Evolutionary conservation across 148 eudicot genomes (phyloP), one percentile per base, ranked within the genome.

Genomic region (Nepenthes gracilis): DNA sequence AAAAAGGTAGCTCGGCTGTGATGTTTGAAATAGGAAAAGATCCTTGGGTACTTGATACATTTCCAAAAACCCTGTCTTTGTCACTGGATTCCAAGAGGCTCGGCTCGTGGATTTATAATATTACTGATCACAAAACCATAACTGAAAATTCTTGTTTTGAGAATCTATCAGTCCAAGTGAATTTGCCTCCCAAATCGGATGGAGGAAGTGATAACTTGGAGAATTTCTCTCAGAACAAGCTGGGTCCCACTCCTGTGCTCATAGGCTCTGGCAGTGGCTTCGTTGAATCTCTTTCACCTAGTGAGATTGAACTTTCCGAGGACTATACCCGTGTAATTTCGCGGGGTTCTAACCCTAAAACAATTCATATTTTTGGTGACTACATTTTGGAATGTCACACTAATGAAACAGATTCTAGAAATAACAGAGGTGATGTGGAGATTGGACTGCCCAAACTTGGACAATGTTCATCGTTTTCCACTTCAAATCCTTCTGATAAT

Each of bases 291-390:
- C 75, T 87, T 58, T 75, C 88, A 5, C 75, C 90, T 47, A 80
- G 83, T 68, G 96, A 88, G 77, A 92, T 88, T 69, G 97, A 88
- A 75, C 96, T 81, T 65, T 92, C 94, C 51, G 97, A 92, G 83
- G 90, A 92, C 66, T 92, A 92, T 76, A 92, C 97, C 0, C 80
- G 97, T 79, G 90, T 92, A 6, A 92, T 69, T 61, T 79, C 81
- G 58, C 85, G 73, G 71, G 97, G 97, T 50, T 87, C 97, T 8
- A 84, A 87, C 69, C 84, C 97, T 4, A 85, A 81, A 77, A 82
- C 85, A 57, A 91, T 92, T 67, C 91, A 85, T 74, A 85, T 85
- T 40, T 82, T 78, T 76, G 79, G 83, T 72, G 87, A 82, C 68
- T 74, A 77, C 62, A 69, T 85, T 82, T 80, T 91, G 67, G 84